Conservation (phyloP, 2,329 filamentous ascomycete genomes). For the Neonectria punicea region DNA sequence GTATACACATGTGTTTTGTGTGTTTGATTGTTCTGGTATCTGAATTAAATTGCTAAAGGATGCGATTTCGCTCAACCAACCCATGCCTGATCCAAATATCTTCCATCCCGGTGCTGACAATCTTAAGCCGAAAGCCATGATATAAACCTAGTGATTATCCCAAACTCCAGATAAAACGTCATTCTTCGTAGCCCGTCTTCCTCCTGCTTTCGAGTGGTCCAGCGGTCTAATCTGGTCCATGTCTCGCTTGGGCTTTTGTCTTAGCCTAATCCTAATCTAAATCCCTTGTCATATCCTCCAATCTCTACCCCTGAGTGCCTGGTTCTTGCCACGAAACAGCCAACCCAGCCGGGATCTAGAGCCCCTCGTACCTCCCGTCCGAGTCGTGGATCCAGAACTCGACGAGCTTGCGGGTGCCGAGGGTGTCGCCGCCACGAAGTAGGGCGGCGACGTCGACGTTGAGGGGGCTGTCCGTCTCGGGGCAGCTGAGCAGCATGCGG, state of each 20-base stretch:
- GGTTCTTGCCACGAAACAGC: background rate
- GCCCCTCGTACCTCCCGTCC: constrained; percentile 50
- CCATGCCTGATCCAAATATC: constrained; percentile 19
- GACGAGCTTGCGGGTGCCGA: constrained; percentile 76
- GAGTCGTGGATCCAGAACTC: constrained; percentile 71
- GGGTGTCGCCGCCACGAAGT: constrained; percentile 72
- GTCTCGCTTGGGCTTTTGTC: background rate
- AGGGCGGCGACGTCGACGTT: constrained; percentile 83
- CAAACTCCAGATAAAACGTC: constrained; percentile 33
- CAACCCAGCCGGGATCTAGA: constrained; percentile 31
- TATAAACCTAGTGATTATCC: constrained; percentile 13
- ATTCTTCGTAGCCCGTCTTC: background rate
- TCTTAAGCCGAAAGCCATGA: constrained; percentile 14
- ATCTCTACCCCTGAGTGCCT: background rate
- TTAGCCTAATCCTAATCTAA: background rate
- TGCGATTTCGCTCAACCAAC: constrained; percentile 24
- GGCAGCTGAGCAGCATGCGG: constrained; percentile 71
- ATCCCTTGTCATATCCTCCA: background rate
- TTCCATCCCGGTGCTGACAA: constrained; percentile 19
- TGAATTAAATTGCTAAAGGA: constrained; percentile 15
- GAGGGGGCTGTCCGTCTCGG: constrained; percentile 78
- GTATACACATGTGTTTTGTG: background rate
- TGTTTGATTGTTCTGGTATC: constrained; percentile 23
- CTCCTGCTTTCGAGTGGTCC: background rate
- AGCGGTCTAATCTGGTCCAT: background rate